phyloP scores from a whole-genome alignment of 805 yeast species.

The Kockiozyma suomiensis region DNA sequence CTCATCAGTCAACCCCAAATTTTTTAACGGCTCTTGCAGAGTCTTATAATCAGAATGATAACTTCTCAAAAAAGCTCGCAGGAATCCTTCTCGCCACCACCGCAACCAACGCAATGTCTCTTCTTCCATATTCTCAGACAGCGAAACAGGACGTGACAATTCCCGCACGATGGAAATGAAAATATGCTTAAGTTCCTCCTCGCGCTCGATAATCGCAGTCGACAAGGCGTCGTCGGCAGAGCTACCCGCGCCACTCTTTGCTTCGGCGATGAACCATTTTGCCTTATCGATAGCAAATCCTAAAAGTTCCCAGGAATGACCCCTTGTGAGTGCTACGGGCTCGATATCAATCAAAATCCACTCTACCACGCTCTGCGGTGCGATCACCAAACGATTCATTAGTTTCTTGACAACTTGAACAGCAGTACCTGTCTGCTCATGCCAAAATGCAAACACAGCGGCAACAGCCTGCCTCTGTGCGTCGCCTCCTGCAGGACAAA shows the following conservation, averaged over 20 bases:
- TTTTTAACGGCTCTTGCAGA: conserved; percentile 21
- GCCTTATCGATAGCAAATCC: conserved; percentile 31
- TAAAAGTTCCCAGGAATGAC: conserved; percentile 32
- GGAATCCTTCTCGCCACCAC: conserved; percentile 34
- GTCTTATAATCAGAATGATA: conserved; percentile 28
- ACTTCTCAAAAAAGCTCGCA: conserved; percentile 27
- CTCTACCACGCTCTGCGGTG: conserved; percentile 48
- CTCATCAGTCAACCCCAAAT: conserved; percentile 29
- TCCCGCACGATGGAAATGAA: conserved; percentile 27
- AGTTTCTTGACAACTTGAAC: conserved; percentile 59
- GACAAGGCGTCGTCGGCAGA: conserved; percentile 47
- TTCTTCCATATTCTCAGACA: conserved; percentile 8
- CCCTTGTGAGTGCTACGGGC: conserved; percentile 16
- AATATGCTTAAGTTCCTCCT: conserved; percentile 9
- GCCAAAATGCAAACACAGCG: conserved; percentile 67
- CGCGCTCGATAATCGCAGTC: background rate
- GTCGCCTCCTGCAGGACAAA: conserved; percentile 13
- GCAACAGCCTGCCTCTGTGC: conserved; percentile 51
- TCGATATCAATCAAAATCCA: conserved; percentile 47
- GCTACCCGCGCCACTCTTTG: conserved; percentile 40
- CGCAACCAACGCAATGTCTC: conserved; percentile 26
- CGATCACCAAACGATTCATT: conserved; percentile 50
- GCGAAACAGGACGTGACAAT: conserved; percentile 17
- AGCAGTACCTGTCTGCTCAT: conserved; percentile 64
- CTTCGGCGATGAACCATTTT: conserved; percentile 11